Evolutionary conservation across 768 basidiomycete species (phyloP).

Genomic region (Naganishia kalamii): DNA sequence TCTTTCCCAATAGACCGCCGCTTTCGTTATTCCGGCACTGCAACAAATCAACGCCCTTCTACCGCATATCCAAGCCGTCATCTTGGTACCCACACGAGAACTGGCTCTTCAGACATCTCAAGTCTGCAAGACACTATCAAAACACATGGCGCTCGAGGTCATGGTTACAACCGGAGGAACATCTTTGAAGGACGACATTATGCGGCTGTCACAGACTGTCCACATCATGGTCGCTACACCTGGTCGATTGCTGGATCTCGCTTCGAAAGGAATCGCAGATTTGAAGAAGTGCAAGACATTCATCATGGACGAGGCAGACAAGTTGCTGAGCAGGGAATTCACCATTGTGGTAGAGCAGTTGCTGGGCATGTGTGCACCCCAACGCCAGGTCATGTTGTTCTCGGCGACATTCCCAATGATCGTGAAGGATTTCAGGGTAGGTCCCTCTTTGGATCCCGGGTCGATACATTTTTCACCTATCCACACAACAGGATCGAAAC

Average conservation of each 20-base stretch:
- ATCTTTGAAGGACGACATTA: slow-evolving; percentile 94
- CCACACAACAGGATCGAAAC: slow-evolving; percentile 49
- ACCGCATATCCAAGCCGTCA: slow-evolving; percentile 86
- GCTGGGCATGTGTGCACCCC: slow-evolving; percentile 70
- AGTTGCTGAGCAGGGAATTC: slow-evolving; percentile 93
- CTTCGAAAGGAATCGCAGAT: slow-evolving; percentile 87
- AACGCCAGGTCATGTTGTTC: slow-evolving; percentile 97
- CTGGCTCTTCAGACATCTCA: slow-evolving; percentile 97
- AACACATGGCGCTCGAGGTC: slow-evolving; percentile 90
- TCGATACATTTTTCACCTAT: background rate
- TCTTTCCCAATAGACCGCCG: slow-evolving; percentile 68
- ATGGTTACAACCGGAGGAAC: slow-evolving; percentile 99
- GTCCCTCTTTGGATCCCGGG: slow-evolving; percentile 17
- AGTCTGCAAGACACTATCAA: slow-evolving; percentile 93
- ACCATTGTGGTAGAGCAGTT: slow-evolving; percentile 97
- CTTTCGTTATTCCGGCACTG: slow-evolving; percentile 94
- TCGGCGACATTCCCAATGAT: slow-evolving; percentile 98
- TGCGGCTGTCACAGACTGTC: slow-evolving; percentile 79
- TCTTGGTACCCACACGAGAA: slow-evolving; percentile 98
- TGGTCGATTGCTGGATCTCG: slow-evolving; percentile 88
- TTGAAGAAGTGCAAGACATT: slow-evolving; percentile 90
- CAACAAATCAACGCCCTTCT: slow-evolving; percentile 79
- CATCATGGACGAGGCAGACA: slow-evolving; percentile 99
- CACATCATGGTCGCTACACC: slow-evolving; percentile 97
- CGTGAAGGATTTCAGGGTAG: slow-evolving; percentile 96